Base-by-base conservation (phyloP, 805 yeast species). In the Blastobotrys americana region DNA sequence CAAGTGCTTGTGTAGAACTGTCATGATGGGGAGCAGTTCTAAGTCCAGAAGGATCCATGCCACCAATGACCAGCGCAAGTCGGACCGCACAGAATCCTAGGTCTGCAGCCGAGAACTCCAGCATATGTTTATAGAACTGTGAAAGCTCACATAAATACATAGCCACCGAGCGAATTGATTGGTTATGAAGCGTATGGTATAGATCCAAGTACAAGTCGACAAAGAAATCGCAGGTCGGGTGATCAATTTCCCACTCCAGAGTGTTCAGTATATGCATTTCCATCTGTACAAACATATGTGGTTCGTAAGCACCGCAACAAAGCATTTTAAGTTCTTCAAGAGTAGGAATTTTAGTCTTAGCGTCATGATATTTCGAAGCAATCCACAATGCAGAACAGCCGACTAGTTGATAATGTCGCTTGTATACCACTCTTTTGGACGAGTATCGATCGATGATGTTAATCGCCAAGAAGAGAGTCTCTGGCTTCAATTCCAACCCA, bases 311-410 rank as follows among this genome's bases (percentile, higher is more conserved):
- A 45, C 72, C 72, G 39, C 85, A 84, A 66, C 95, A 84, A 52
- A 84, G 69, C 55, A 73, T 77, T 46, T 82, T 78, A 45, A 86
- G 71, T 57, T 85, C 94, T 25, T 74, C 68, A 42, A 84, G 71
- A 52, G 85, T 74, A 37, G 95, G 95, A 40, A 84, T 76, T 54
- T 86, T 71, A 47, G 78, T 77, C 58, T 93, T 74, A 59, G 80
- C 80, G 48, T 86, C 86, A 56, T 76, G 76, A n/a, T 80, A 72
- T 62, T 90, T 90, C 20, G 96, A 81, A 2, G 96, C 86, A 25
- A 90, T 74, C 97, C 97, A 90, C 28, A 90, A 68, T 49, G 96
- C 86, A 3, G 96, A 86, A 49, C 95, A 84, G 25, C 94, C 87
- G 8, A 90, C 90, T 43, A 90, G 72, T 64, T 89, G 96, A 49